A percentile compares a stretch with the other conserved stretches of the same genome.
Conservation (phyloP, 192 early-diverging fungal species). For the Coemansia sp. region DNA sequence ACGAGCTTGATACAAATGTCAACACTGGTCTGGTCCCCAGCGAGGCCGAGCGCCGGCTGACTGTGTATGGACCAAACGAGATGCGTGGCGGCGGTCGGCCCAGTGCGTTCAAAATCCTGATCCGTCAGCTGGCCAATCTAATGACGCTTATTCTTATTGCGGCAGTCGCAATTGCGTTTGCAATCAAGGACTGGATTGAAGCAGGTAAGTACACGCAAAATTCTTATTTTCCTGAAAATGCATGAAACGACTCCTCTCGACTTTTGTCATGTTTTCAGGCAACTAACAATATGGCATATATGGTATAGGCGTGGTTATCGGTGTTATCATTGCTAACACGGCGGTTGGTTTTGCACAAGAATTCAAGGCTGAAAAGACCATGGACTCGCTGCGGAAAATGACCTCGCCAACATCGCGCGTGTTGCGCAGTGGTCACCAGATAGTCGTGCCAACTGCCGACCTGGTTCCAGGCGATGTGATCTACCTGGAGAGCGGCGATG, state of each 20-base stretch:
- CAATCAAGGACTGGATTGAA: conserved; percentile 64
- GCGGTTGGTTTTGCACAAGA: conserved; percentile 94
- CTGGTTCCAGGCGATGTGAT: conserved; percentile 91
- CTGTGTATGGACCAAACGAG: conserved; percentile 59
- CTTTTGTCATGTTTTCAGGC: not conserved
- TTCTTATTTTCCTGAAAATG: too few species aligned
- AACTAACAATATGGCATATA: too few species aligned
- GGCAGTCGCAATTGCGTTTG: conserved; percentile 64
- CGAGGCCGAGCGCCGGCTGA: conserved; percentile 41
- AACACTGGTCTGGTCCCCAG: conserved; percentile 50
- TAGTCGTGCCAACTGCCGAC: conserved; percentile 70
- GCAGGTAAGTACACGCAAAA: conserved; percentile 39
- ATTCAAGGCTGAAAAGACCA: conserved; percentile 90
- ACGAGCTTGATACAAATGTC: conserved; percentile 28
- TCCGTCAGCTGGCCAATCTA: conserved; percentile 64
- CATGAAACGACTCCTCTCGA: not conserved
- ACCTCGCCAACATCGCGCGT: conserved; percentile 84
- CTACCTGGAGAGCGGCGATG: conserved; percentile 91
- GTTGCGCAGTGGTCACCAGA: conserved; percentile 75
- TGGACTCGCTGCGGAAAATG: conserved; percentile 90
- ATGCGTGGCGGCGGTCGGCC: conserved; percentile 67
- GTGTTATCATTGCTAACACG: conserved; percentile 84
- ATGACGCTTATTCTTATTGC: conserved; percentile 68
- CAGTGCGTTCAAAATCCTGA: conserved; percentile 59
- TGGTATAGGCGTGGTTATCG: conserved; percentile 67